phyloP scores from a whole-genome alignment of 805 yeast genomes.

The Saturnispora saitoi region DNA sequence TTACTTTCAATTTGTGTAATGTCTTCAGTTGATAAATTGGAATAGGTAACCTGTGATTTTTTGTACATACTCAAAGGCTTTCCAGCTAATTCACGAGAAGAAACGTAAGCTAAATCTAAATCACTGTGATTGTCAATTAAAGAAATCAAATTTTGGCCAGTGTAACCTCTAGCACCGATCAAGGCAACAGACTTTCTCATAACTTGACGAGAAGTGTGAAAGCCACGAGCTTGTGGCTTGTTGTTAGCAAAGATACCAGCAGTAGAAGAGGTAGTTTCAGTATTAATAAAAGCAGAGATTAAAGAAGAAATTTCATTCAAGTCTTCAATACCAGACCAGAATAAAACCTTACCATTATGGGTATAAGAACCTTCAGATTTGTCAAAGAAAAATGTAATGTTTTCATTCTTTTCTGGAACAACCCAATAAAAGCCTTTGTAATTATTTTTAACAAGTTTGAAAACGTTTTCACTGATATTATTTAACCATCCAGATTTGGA shows the following conservation, averaged over 20 bases:
- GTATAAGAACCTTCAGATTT: constrained; percentile 92
- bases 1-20: constrained; percentile 67
- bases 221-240: constrained; percentile 22
- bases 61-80: constrained; percentile 80
- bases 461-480: constrained; percentile 91
- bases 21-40: constrained; percentile 82
- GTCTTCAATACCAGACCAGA: constrained; percentile 85
- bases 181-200: constrained; percentile 56
- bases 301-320: constrained; percentile 53
- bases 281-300: constrained; percentile 42
- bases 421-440: constrained; percentile 75
- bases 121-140: constrained; percentile 82
- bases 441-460: constrained; percentile 72
- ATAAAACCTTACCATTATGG: constrained; percentile 79
- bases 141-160: constrained; percentile 87
- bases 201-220: constrained; percentile 18
- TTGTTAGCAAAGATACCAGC: constrained; percentile 42
- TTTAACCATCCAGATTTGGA: constrained; percentile 94
- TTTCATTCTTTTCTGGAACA: constrained; percentile 82
- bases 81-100: constrained; percentile 91
- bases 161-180: constrained; percentile 97
- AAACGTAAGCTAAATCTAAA: constrained; percentile 83
- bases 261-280: constrained; percentile 23
- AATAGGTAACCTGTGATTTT: constrained; percentile 70
- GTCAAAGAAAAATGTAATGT: constrained; percentile 84